phyloP scores from a whole-genome alignment of 306 rosid species.

The Rosa persica region DNA sequence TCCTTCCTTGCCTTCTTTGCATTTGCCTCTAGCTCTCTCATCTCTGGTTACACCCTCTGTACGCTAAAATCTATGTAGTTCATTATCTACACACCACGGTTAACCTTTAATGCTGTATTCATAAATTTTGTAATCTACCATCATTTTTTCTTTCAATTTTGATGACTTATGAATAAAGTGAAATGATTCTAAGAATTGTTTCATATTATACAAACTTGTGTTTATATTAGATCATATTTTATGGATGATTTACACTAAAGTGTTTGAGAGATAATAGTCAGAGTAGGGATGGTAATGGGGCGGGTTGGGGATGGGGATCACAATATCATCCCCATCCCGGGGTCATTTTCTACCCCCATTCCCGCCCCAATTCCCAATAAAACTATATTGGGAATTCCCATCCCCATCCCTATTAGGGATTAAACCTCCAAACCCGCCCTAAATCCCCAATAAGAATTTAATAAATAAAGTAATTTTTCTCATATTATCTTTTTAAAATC shows the following conservation, averaged over 20 bases:
- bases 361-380: too few relatives aligned
- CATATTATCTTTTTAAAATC: too few relatives aligned
- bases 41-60: slow-evolving; percentile 67
- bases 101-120: background rate
- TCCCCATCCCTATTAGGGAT: too few relatives aligned
- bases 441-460: too few relatives aligned
- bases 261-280: background rate
- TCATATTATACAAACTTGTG: background rate
- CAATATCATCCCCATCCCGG: too few relatives aligned
- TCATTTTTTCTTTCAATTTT: background rate
- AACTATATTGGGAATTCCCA: too few relatives aligned
- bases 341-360: too few relatives aligned
- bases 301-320: too few relatives aligned
- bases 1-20: slow-evolving; percentile 72
- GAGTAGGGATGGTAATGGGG: too few relatives aligned
- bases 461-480: too few relatives aligned
- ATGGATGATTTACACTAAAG: background rate
- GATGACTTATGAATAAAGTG: background rate
- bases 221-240: background rate
- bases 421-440: too few relatives aligned
- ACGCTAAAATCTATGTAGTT: slow-evolving; percentile 41
- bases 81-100: background rate
- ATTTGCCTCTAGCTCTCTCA: slow-evolving; percentile 65
- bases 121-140: background rate
- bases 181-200: background rate